These are phyloP conservation scores for Schwanniomyces polymorphus DNA, from an alignment of 805 yeast species.

Conservation along the genomic window DNA sequence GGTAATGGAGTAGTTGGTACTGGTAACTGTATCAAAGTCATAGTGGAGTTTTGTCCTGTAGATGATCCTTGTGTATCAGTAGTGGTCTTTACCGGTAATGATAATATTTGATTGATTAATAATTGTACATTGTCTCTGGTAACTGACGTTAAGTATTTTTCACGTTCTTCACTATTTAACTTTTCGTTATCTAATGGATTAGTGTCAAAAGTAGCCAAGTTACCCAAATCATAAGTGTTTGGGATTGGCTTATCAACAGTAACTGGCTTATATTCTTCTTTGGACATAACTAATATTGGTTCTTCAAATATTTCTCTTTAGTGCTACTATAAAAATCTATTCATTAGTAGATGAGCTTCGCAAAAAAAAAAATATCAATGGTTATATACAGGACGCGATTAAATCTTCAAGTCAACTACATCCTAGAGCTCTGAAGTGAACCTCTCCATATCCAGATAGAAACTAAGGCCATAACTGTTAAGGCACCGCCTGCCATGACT, in stretches of 20 bases:
- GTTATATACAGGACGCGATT: background rate
- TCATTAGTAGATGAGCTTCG: slow-evolving; percentile 3
- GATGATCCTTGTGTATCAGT: slow-evolving; percentile 65
- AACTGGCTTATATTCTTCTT: slow-evolving; percentile 57
- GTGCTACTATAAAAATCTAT: background rate
- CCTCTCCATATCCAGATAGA: slow-evolving; percentile 66
- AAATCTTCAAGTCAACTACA: background rate
- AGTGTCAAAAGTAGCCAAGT: slow-evolving; percentile 85
- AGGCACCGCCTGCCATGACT: slow-evolving; percentile 66
- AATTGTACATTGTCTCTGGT: slow-evolving; percentile 94
- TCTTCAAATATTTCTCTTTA: background rate
- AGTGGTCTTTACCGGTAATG: slow-evolving; percentile 86
- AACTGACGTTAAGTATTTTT: slow-evolving; percentile 58
- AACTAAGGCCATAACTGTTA: slow-evolving; percentile 62
- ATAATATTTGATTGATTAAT: slow-evolving; percentile 83
- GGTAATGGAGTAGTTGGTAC: slow-evolving; percentile 81
- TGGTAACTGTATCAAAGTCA: slow-evolving; percentile 84
- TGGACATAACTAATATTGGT: slow-evolving; percentile 11
- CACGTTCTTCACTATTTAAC: slow-evolving; percentile 59
- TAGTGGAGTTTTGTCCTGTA: slow-evolving; percentile 66
- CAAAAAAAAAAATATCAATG: slow-evolving; percentile 1
- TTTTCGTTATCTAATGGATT: slow-evolving; percentile 74
- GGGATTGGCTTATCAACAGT: slow-evolving; percentile 93
- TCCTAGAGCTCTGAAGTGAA: slow-evolving; percentile 29
- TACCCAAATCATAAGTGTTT: slow-evolving; percentile 84